Conservation (phyloP, 306 rosid genomes). For the Sophora flavescens region DNA sequence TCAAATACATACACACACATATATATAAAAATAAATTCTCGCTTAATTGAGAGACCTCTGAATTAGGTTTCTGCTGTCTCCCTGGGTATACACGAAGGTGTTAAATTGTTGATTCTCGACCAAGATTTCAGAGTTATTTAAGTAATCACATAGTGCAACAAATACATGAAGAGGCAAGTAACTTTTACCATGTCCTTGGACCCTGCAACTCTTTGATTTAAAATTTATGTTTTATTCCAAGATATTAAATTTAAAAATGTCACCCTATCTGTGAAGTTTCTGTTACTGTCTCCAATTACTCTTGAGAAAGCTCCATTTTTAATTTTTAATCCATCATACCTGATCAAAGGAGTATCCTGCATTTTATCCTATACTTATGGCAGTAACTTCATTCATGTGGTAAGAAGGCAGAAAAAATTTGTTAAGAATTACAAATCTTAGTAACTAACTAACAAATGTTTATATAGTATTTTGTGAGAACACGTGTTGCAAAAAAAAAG, state of each 20-base stretch:
- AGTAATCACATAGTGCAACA: not conserved
- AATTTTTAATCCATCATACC: slow-evolving; percentile 12
- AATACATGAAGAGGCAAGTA: not conserved
- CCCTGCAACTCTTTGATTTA: slow-evolving; percentile 26
- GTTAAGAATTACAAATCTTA: not conserved
- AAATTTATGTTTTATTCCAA: slow-evolving; percentile 1
- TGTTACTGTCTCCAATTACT: slow-evolving; percentile 13
- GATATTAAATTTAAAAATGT: slow-evolving; percentile 16
- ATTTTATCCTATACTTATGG: slow-evolving; percentile 25
- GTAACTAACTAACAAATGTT: slow-evolving; percentile 7
- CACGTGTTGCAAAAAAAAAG: not conserved
- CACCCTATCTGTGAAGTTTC: slow-evolving; percentile 6
- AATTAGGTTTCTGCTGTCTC: slow-evolving; percentile 9
- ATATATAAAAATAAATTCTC: no score
- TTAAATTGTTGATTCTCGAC: not conserved
- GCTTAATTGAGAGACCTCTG: slow-evolving; percentile 20
- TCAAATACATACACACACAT: no score
- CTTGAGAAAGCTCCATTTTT: slow-evolving; percentile 5
- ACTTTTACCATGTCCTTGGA: slow-evolving; percentile 1
- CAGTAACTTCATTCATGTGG: slow-evolving; percentile 14
- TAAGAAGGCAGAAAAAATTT: slow-evolving; percentile 26
- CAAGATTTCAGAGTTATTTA: slow-evolving; percentile 10
- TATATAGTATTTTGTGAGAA: slow-evolving; percentile 12
- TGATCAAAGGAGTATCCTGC: slow-evolving; percentile 14
- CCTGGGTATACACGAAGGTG: not conserved